Evolutionary conservation across 1,284 basidiomycete genomes (phyloP).

Genomic region (Sanghuangporus sanghuang): DNA sequence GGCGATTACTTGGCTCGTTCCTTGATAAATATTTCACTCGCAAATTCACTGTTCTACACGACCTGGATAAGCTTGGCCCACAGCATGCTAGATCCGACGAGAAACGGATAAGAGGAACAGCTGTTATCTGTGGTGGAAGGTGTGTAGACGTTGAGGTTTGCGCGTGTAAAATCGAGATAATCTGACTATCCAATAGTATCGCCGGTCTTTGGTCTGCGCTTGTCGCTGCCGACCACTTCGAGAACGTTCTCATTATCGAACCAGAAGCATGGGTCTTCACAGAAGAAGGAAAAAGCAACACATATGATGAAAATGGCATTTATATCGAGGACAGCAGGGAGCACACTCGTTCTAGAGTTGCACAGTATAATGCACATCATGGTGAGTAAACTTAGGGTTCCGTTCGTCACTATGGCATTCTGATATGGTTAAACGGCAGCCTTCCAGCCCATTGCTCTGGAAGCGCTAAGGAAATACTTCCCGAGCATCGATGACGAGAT

Average conservation of each 20-base stretch:
- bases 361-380: conserved; percentile 27
- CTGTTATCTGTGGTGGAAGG: conserved; percentile 28
- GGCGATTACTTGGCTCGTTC: neutral
- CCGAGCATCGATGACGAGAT: conserved; percentile 24
- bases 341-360: conserved; percentile 22
- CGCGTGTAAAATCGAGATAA: neutral
- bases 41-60: conserved; percentile 13
- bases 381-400: conserved; percentile 15
- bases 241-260: conserved; percentile 31
- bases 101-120: conserved; percentile 23
- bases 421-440: conserved; percentile 11
- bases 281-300: conserved; percentile 10
- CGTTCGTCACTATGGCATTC: too few relatives aligned
- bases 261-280: conserved; percentile 26
- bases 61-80: conserved; percentile 16
- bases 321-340: conserved; percentile 17
- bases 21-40: conserved; percentile 7
- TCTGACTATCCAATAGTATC: conserved; percentile 20
- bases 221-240: conserved; percentile 30
- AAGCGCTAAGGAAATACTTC: conserved; percentile 23
- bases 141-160: neutral
- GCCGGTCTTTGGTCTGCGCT: conserved; percentile 26
- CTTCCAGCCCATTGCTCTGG: conserved; percentile 17
- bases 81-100: neutral
- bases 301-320: neutral